Conservation (phyloP, 495 filamentous ascomycete genomes). For the Astrothelium macrocarpum region DNA sequence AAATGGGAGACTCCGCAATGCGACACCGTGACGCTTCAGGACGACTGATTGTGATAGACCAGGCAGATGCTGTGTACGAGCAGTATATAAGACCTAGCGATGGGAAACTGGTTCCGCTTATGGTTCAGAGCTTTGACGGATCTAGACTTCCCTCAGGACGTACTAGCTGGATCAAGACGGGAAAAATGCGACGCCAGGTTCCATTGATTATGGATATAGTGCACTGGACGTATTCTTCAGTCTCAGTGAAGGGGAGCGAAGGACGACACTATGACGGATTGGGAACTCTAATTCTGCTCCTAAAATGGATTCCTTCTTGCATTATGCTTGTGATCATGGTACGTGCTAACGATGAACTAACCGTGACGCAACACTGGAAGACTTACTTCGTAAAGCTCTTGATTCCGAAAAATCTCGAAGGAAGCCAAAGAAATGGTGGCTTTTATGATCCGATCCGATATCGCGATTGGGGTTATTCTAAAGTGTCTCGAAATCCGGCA, state of each 20-base stretch:
- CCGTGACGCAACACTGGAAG: neutral
- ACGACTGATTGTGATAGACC: neutral
- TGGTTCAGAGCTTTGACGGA: neutral
- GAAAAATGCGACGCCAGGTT: neutral
- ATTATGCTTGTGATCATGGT: conserved; percentile 17
- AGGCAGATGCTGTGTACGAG: neutral
- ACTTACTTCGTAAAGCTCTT: conserved; percentile 8
- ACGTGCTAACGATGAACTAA: neutral
- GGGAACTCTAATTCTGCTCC: neutral
- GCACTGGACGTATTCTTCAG: neutral
- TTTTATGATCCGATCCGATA: conserved; percentile 17
- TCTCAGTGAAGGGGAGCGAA: neutral
- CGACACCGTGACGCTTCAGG: neutral
- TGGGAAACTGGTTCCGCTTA: neutral
- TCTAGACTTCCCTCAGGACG: neutral
- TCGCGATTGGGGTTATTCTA: conserved; percentile 19
- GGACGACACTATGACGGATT: neutral
- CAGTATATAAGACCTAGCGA: neutral
- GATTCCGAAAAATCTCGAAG: conserved; percentile 3
- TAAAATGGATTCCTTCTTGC: conserved; percentile 17
- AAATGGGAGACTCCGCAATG: neutral
- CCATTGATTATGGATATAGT: neutral
- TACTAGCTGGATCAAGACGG: neutral
- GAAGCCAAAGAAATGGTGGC: conserved; percentile 11
- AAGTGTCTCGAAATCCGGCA: conserved; percentile 17